A percentile compares a stretch with the other conserved stretches of the same genome.
Evolutionary conservation across 2,329 filamentous ascomycete genomes (phyloP).

Genomic region (Simplicillium aogashimaense): DNA sequence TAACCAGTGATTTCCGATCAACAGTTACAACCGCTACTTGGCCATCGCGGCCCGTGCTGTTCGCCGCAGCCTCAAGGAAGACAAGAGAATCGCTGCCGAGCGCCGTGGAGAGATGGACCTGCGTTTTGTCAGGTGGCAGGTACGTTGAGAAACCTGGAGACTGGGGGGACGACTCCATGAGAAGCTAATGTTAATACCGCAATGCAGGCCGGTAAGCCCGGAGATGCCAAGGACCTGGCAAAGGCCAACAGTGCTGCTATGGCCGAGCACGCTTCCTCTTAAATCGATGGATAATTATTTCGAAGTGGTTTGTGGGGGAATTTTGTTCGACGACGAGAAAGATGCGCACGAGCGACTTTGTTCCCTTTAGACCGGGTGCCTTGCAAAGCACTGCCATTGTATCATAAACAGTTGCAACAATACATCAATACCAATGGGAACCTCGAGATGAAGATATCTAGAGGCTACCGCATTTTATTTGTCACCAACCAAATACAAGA

Average conservation of each 20-base stretch:
- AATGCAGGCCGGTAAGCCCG: conserved; percentile 86
- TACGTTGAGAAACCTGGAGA: conserved; percentile 30
- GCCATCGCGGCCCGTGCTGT: conserved; percentile 89
- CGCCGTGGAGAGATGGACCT: conserved; percentile 83
- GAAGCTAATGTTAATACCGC: conserved; percentile 21
- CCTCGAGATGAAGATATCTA: no score
- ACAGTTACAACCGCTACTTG: conserved; percentile 99
- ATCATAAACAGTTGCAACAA: conserved; percentile 23
- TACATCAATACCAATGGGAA: conserved; percentile 13
- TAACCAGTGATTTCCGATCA: conserved; percentile 18
- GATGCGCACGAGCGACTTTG: conserved; percentile 2
- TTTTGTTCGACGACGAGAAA: not conserved
- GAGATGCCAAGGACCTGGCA: conserved; percentile 66
- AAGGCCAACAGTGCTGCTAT: conserved; percentile 38
- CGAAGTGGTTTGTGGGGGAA: not conserved
- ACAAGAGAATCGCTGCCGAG: conserved; percentile 78
- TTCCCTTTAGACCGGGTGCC: conserved; percentile 8
- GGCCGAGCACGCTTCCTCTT: conserved; percentile 26
- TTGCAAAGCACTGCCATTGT: conserved; percentile 17
- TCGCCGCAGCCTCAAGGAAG: conserved; percentile 94
- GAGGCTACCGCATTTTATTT: no score
- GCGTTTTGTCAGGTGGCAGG: conserved; percentile 90
- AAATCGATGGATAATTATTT: conserved; percentile 9
- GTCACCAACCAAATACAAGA: no score
- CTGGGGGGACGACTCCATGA: conserved; percentile 5